Percentiles rank a stretch among this genome's conserved stretches.
Evolutionary conservation across 495 filamentous ascomycete genomes (phyloP).

Genomic region (Tetracladium marchalianum): DNA sequence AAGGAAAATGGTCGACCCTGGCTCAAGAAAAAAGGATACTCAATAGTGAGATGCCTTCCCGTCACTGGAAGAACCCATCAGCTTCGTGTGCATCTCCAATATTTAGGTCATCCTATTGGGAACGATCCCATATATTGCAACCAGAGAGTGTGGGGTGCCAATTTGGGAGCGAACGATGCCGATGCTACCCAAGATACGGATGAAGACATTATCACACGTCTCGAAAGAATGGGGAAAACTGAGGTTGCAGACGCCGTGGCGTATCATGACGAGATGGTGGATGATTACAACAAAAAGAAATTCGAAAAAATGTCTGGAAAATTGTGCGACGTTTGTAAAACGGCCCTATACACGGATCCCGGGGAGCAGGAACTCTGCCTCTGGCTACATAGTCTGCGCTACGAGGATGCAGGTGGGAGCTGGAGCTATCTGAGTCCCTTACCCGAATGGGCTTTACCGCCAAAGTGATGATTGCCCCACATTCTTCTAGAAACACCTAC

Average conservation of each 20-base stretch:
- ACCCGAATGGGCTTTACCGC: constrained; percentile 80
- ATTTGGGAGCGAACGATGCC: constrained; percentile 61
- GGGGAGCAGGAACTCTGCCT: constrained; percentile 82
- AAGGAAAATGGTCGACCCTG: constrained; percentile 14
- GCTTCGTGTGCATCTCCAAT: constrained; percentile 89
- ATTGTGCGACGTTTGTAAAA: constrained; percentile 68
- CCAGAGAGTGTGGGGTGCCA: constrained; percentile 75
- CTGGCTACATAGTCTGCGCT: constrained; percentile 84
- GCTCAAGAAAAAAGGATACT: constrained; percentile 60
- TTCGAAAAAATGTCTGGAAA: constrained; percentile 89
- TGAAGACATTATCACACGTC: constrained; percentile 76
- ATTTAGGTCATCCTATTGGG: constrained; percentile 84
- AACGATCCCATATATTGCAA: constrained; percentile 99
- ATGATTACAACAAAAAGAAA: constrained; percentile 71
- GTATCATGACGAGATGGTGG: constrained; percentile 88
- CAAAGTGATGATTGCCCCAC: constrained; percentile 23
- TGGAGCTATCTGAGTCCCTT: constrained; percentile 84
- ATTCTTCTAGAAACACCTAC: constrained; percentile 5
- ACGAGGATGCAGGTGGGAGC: constrained; percentile 65
- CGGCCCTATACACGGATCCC: constrained; percentile 87
- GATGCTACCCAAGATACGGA: constrained; percentile 59
- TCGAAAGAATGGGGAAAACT: constrained; percentile 87
- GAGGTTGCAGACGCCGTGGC: constrained; percentile 83
- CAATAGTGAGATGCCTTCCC: constrained; percentile 87
- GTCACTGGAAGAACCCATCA: constrained; percentile 94